Evolutionary conservation across 371 early-diverging fungal genomes (phyloP), one percentile per base, ranked within the genome.

Genomic region (Gilbertella persicaria): DNA sequence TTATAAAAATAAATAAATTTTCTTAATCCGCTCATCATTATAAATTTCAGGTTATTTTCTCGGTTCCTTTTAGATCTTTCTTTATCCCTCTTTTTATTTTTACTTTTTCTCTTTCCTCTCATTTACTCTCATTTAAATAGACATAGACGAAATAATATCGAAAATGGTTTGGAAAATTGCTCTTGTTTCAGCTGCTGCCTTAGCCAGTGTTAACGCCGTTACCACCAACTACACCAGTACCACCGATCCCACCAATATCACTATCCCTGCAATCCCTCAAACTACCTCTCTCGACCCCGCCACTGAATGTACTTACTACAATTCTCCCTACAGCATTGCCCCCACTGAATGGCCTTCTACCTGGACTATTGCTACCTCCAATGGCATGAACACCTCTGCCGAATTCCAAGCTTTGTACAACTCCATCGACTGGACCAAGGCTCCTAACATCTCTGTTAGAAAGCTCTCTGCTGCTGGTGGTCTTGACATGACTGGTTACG

Each of bases 351-450:
- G 73, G 70, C 70, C 73, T 39, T 65, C 67, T 17, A 26, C 58
- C 13, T 73, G 73, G 73, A 53, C 45, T 0, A 64, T 49, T 26
- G 73, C 73, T 39, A 73, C 73, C 28, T 57, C 66, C 16, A 73
- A 73, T 38, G 67, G 67, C 44, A 73, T 69, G 65, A 67, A 67
- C 38, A 65, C 59, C 25, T 55, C 60, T 17, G 49, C 64, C 16
- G 73, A 73, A 44, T 73, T 69, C 60, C 53, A 35, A 5, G 56
- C 58, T n/a, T 42, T 73, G 9, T 69, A 67, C 28, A 62, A 64
- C 30, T 66, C 73, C 28, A 66, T 75, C 50, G 64, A 71, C 36
- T 75, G 75, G 75, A 45, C 66, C 7, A 61, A 58, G 28, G 71
- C 54, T 17, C 75, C 75, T 38, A 58, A 64, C 6, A 53, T 60